Percentiles rank a stretch among this genome's conserved stretches.
These are phyloP conservation scores for Diophrys sp. DNA, from an alignment of 73 alveolate species.

Conservation along the genomic window DNA sequence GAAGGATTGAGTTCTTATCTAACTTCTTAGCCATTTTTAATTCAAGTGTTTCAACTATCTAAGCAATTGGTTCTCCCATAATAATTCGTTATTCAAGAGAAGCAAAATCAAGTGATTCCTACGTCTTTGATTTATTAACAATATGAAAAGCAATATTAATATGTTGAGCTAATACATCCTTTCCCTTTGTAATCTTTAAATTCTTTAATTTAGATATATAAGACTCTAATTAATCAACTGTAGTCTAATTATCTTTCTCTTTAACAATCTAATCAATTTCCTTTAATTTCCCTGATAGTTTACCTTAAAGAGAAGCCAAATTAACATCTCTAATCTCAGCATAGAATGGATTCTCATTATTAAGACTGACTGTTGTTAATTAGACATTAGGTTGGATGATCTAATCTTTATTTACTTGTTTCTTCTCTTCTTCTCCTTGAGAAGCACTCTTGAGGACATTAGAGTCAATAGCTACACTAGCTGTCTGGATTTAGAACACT, in stretches of 20 bases:
- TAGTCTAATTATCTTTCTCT: constrained; percentile 48
- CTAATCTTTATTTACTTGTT: too few relatives aligned
- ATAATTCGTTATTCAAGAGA: constrained; percentile 46
- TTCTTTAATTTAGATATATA: constrained; percentile 44
- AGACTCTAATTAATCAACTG: constrained; percentile 47
- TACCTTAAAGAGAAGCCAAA: constrained; percentile 42
- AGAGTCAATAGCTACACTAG: constrained; percentile 32
- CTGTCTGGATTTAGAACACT: constrained; percentile 54
- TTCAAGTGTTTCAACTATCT: constrained; percentile 26
- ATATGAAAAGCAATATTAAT: constrained; percentile 52
- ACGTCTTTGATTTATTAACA: constrained; percentile 17
- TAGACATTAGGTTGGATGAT: too few relatives aligned
- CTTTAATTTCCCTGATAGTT: constrained; percentile 31
- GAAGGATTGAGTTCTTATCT: constrained; percentile 31
- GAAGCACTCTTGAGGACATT: constrained; percentile 38
- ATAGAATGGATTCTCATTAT: constrained; percentile 44
- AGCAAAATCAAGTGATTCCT: constrained; percentile 34
- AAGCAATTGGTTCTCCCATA: constrained; percentile 35
- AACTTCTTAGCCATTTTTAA: constrained; percentile 38
- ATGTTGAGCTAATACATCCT: constrained; percentile 49
- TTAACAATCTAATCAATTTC: constrained; percentile 46
- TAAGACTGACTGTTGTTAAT: constrained; percentile 3
- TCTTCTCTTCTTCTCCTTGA: too few relatives aligned
- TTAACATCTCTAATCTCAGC: constrained; percentile 50
- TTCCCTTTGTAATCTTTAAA: constrained; percentile 51